Evolutionary conservation across 164 flowering plant genomes (phyloP), one percentile per base, ranked within the genome.

Genomic region (Litsea cubeba): DNA sequence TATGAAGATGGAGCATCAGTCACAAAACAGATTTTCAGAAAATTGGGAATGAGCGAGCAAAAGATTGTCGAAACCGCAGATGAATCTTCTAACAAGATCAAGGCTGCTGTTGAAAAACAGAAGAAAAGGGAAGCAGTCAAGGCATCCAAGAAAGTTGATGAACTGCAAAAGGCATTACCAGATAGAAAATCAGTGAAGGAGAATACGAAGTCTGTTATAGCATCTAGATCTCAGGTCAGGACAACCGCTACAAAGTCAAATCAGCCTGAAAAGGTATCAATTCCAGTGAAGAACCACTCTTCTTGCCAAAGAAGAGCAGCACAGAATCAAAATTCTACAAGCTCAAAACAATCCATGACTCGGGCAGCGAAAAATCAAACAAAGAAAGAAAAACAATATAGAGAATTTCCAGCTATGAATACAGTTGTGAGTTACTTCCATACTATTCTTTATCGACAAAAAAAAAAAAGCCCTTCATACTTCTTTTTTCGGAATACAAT

Each of bases 71-170:
- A 74, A 75, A 82, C 15, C 24, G 8, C 35, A 58, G 70, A 77
- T 71, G 51, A 46, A 20, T 24, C 74, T 64, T 65, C 83, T 11
- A 40, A 10, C 50, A 88, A 73, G 78, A n/a, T 25, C 68, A 89
- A 82, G 68, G 68, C 65, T 54, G 75, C 51, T 75, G 75, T 76
- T 70, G 72, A 70, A 26, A 76, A 70, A 25, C 71, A 78, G 32
- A 79, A 68, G 74, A 83, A 76, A 77, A 86, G 72, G 50, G 87
- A 78, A 68, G 76, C 60, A 46, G 50, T 57, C 65, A 82, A 71
- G 57, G 17, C n/a, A 17, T 3, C 23, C 30, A 80, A 77, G 69
- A 83, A 81, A 80, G 69, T 50, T 30, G 77, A 70, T 15, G 84
- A 82, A 69, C 23, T 70, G 32, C 72, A 73, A 8, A 84, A 83